These are phyloP conservation scores for Lupinus albus DNA, from an alignment of 306 rosid species.

Conservation along the genomic window DNA sequence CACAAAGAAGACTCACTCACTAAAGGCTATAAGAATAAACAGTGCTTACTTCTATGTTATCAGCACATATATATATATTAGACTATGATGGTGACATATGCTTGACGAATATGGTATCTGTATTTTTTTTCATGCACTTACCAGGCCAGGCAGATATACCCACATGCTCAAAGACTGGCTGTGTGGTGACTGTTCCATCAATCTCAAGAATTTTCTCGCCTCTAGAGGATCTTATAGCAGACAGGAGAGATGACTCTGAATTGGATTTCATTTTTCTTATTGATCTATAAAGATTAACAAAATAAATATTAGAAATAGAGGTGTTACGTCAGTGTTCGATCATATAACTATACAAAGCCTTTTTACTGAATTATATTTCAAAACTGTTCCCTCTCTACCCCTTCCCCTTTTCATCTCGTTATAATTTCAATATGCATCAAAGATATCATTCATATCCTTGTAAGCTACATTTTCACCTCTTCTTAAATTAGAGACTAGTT, in stretches of 20 bases:
- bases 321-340: conserved; percentile 1
- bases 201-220: conserved; percentile 89
- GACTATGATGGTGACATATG: background rate
- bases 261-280: conserved; percentile 83
- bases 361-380: background rate
- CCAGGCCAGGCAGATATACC: conserved; percentile 99
- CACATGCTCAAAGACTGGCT: conserved; percentile 96
- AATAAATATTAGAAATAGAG: background rate
- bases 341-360: background rate
- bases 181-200: conserved; percentile 97
- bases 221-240: conserved; percentile 59
- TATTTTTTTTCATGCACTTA: conserved; percentile 39
- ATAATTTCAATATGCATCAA: background rate
- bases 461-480: conserved; percentile 10
- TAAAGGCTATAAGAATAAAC: conserved; percentile 29
- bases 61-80: conserved; percentile 6
- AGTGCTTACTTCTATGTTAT: conserved; percentile 13
- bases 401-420: conserved; percentile 15
- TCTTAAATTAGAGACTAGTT: background rate
- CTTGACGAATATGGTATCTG: conserved; percentile 10
- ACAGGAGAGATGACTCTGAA: conserved; percentile 83
- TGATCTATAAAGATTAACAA: conserved; percentile 54
- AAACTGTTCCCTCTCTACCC: conserved; percentile 5
- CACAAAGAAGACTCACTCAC: conserved; percentile 42
- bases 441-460: conserved; percentile 10